phyloP scores from a whole-genome alignment of 306 rosid genomes.

The Fragaria vesca region DNA sequence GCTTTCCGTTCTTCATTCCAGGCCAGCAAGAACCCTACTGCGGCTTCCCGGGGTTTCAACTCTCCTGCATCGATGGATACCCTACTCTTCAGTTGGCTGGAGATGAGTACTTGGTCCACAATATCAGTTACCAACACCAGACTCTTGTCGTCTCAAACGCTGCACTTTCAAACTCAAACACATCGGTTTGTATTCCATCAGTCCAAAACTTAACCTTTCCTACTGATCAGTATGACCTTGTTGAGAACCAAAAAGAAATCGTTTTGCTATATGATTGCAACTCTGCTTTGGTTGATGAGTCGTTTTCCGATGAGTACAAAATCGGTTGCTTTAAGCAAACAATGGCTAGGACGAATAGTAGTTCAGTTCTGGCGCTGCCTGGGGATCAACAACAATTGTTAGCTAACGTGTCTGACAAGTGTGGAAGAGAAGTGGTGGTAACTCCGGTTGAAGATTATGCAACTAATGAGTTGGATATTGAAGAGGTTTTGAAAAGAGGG shows the following conservation, averaged over 20 bases:
- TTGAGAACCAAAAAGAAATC: constrained; percentile 1
- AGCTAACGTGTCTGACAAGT: constrained; percentile 3
- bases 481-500: constrained; percentile 44
- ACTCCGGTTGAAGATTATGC: not conserved
- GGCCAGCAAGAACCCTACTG: constrained; percentile 32
- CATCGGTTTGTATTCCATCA: not conserved
- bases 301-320: not conserved
- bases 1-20: constrained; percentile 47
- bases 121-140: constrained; percentile 35
- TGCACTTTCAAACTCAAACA: constrained; percentile 7
- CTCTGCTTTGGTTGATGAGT: not conserved
- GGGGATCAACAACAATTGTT: not conserved
- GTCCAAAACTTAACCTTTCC: constrained; percentile 22
- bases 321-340: constrained; percentile 30
- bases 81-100: constrained; percentile 36
- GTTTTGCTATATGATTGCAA: constrained; percentile 36
- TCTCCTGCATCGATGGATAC: constrained; percentile 33
- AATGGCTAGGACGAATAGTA: not conserved
- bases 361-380: constrained; percentile 38
- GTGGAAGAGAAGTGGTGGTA: constrained; percentile 15
- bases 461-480: not conserved
- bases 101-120: constrained; percentile 14
- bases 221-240: not conserved
- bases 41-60: constrained; percentile 54
- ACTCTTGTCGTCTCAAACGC: constrained; percentile 40